Base-by-base conservation (phyloP, 148 eudicot genomes). In the Salicornia ramosissima region DNA sequence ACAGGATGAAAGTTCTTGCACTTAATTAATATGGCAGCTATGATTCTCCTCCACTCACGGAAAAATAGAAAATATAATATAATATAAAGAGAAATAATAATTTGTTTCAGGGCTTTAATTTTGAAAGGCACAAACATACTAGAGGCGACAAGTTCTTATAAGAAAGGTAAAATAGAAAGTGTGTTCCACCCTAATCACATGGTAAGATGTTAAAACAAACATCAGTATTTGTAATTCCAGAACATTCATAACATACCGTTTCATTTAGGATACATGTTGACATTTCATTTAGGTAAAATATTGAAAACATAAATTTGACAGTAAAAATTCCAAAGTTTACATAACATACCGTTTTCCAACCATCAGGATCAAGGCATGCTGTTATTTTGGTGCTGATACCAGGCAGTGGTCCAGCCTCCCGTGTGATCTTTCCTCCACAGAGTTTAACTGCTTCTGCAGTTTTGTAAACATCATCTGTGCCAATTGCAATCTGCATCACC, bases 341-440 rank as follows among this genome's bases (percentile, higher is more conserved):
- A 51, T 25, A 71, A 0, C 76, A 19, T 78, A 82, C 85, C 68
- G 85, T 62, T 69, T 82, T 82, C 85, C 85, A 82, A 24, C 85
- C 85, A 76, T 82, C 85, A 21, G 80, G 85, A 74, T 82, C 85
- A 69, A 82, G 76, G 74, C 82, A 82, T 24, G 85, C 82, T 39
- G 85, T 79, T 49, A 79, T 76, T 73, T 82, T 82, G 43, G 85
- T 82, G 34, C 55, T 79, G 74, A 76, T 82, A 31, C 85, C 85
- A 25, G 83, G 85, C 74, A 82, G 70, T 1, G 85, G 83, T 55
- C 85, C 83, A 56, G 85, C 78, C 74, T 79, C 83, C 57, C 80
- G 71, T 9, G 79, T 79, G 47, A 82, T 64, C 61, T 76, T 82
- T 42, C 85, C 85, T 42, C 83, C 85, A 45, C 75, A 73, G 18